Base-by-base conservation (phyloP, 1,139 yeast genomes). In the Candida albicans region DNA sequence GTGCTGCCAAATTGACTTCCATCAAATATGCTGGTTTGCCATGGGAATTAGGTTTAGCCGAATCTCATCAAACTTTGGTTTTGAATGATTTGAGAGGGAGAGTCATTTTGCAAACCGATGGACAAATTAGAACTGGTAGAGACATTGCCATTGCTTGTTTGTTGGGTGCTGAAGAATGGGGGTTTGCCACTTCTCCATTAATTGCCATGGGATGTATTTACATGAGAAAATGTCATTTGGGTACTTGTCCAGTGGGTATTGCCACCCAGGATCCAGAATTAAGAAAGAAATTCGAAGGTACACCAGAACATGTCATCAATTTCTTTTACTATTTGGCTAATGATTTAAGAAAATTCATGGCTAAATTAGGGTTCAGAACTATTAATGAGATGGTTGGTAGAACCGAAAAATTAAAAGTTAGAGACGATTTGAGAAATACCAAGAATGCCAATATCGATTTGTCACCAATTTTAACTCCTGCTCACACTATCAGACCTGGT, bases 11-110 rank as follows among this genome's bases (percentile, higher is more conserved):
- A 67, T 88, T 95, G 88, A 91, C 98, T 27, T 93, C 96, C 61
- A 89, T 93, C 65, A 91, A 91, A 67, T 84, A 90, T 63, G 97
- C 99, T 43, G 98, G 98, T 68, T 78, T 93, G 55, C 98, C 99
- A 42, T 93, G 99, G 99, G 99, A 93, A 69, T 79, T 93, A 56
- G 99, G 99, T 62, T 79, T 93, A 55, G 98, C 98, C 45, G 99
- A 93, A 73, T 87, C 98, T 18, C 99, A 93, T 63, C 99, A 93
- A 74, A 93, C 99, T 33, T 77, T 93, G 61, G 99, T 93, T 8
- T 78, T 93, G 66, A 93, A 93, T 67, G 98, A 93, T 62, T 78
- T 93, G 66, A 82, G 99, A 75, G 96, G 97, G 39, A 81, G 96
- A 61, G 97, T 91, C 47, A 79, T 88, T 50, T 89, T 93, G 48